These are phyloP conservation scores for Venturia nashicola DNA, from an alignment of 2,329 filamentous ascomycete species.

Conservation along the genomic window DNA sequence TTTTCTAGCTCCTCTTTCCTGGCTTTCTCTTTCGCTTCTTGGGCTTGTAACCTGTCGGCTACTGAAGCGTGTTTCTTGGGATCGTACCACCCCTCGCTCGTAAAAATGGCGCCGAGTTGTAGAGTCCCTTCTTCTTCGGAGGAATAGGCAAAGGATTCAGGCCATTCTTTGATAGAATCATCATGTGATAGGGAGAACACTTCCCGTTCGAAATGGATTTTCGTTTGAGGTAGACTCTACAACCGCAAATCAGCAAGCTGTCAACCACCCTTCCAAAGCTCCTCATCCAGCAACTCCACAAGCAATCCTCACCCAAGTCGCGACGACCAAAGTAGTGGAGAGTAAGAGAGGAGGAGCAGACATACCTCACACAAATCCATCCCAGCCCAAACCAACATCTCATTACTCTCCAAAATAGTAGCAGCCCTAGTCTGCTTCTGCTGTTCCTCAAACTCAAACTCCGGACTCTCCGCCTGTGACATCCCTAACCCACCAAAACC, in stretches of 20 bases:
- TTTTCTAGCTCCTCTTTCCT: neutral
- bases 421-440: neutral
- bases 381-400: neutral
- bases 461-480: neutral
- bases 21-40: neutral
- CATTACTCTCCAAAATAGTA: slow-evolving; percentile 4
- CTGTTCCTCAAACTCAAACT: neutral
- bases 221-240: slow-evolving; percentile 1
- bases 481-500: neutral
- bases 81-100: neutral
- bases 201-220: slow-evolving; percentile 6
- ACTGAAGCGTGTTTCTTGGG: slow-evolving; percentile 2
- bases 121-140: neutral
- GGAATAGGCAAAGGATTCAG: neutral
- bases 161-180: neutral
- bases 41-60: neutral
- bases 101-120: neutral
- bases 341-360: neutral
- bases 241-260: neutral
- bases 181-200: neutral
- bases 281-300: neutral
- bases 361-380: slow-evolving; percentile 1
- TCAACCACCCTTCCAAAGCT: neutral
- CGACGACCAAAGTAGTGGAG: neutral
- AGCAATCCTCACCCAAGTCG: neutral